Base-by-base conservation (phyloP, 176 grass and related monocot species). In the Carex scoparia region DNA sequence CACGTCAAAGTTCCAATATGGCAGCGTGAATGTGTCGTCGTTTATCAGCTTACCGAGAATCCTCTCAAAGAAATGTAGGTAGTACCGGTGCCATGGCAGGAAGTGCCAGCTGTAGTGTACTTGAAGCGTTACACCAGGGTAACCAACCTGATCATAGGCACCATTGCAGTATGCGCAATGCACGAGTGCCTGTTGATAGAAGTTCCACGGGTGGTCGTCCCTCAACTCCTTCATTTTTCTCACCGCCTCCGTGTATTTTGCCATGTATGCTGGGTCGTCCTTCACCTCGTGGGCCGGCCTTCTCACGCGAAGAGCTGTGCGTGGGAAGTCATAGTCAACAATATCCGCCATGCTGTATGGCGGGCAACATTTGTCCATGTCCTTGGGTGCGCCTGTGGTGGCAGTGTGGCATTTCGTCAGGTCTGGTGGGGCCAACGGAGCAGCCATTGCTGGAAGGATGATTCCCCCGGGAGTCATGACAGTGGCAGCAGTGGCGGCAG, bases 141-240 rank as follows among this genome's bases (percentile, higher is more conserved):
- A 23, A 5, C 62, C 83, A 6, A 5, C 30, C 87, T 93, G 91
- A 19, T 84, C 72, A 61, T 89, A 91, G 16, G 89, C 84, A 12
- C 83, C 87, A 62, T 87, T 84, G 85, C 94, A 96, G 86, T 93
- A 96, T 11, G 89, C 89, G 79, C 94, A 96, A 68, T 96, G 94
- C 13, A 96, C 11, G 46, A 85, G 87, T 4, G 91, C 91, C 65
- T 88, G 88, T 84, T 93, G 91, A 54, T 80, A 80, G 89, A 90
- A 91, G 91, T 85, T 97, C 48, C 65, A 90, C 3, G 94, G 89
- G 84, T 96, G 75, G 8, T 7, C 3, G 0, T 1, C 0, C 0
- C 75, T 62, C 44, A 93, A 38, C 19, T 75, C 85, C 87, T 86
- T 91, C 94, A 93, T 93, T 64, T 88, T 58, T 58, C 32, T 68